A percentile compares a stretch with the other conserved stretches of the same genome.
These are phyloP conservation scores for Aspergillus novoparasiticus DNA, from an alignment of 2,329 filamentous ascomycete species.

Conservation along the genomic window DNA sequence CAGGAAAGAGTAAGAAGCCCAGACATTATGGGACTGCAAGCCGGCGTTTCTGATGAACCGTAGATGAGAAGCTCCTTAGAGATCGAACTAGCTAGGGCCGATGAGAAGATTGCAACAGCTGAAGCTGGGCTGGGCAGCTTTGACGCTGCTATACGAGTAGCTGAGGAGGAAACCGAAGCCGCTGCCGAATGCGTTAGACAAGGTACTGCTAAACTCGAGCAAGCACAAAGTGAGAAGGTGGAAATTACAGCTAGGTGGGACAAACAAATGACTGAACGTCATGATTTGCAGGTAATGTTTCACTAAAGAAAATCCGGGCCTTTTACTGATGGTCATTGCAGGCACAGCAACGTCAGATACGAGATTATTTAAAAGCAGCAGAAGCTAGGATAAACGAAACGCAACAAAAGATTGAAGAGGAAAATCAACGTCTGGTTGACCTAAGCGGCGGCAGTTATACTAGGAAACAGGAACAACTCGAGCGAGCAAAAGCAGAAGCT, in stretches of 20 bases:
- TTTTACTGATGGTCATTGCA: conserved; percentile 40
- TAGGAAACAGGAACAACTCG: conserved; percentile 61
- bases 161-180: conserved; percentile 40
- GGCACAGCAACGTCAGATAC: conserved; percentile 67
- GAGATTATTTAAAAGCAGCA: conserved; percentile 58
- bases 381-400: conserved; percentile 46
- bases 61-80: conserved; percentile 41
- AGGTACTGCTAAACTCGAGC: conserved; percentile 47
- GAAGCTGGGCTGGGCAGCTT: conserved; percentile 49
- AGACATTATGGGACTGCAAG: neutral
- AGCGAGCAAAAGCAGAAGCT: conserved; percentile 58
- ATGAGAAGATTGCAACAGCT: conserved; percentile 53
- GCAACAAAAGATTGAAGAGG: conserved; percentile 50
- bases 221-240: conserved; percentile 51
- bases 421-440: conserved; percentile 61
- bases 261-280: conserved; percentile 56
- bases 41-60: conserved; percentile 11
- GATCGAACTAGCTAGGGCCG: conserved; percentile 36
- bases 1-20: conserved; percentile 61
- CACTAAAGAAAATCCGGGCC: neutral
- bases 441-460: conserved; percentile 71
- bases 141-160: conserved; percentile 49
- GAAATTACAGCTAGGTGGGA: conserved; percentile 56
- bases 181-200: conserved; percentile 47
- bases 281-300: conserved; percentile 51